Base-by-base conservation (phyloP, 169 alveolate genomes). In the Eimeria maxima region DNA sequence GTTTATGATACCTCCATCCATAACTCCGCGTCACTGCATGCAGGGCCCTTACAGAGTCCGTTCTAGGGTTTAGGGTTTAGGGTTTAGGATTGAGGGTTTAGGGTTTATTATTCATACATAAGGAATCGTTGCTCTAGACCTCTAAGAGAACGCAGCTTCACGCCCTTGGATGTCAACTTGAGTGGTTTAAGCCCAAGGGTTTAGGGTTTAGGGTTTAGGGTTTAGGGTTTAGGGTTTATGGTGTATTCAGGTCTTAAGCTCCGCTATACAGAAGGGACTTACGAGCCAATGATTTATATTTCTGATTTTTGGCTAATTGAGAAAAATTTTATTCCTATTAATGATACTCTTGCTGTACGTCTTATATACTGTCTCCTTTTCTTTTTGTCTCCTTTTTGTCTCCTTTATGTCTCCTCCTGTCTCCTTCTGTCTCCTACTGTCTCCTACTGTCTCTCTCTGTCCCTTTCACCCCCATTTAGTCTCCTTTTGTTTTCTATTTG, bases 221-320 rank as follows among this genome's bases (percentile, higher is more conserved):
- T 65, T 65, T 65, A 65, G 44, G 76, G 76, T 65, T 65, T 65
- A 65, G 84, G 84, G 55, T 73, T 73, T 73, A 24, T 1, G 78
- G 42, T 53, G 3, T n/a, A 8, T 65, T 42, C 84, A 87, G 89
- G 27, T 73, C 42, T 88, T 29, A 53, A n/a, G 14, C 33, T 83
- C 1, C 83, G 81, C 16, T 63, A 45, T 33, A 65, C 71, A 13
- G 86, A 8, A 13, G 95, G 71, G 53, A 74, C 22, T 22, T 95
- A 95, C 73, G 80, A 76, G 55, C 96, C 96, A 8, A 55, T 84
- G 44, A 29, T 95, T 20, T 84, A 55, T 42, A 44, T 42, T 57
- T 71, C 95, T 38, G 96, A 95, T 87, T 95, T 95, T 47, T 95
- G 96, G 96, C 76, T 95, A 47, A 69, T 95, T 4, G 96, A 95